Evolutionary conservation across 169 alveolate species (phyloP), one percentile per base, ranked within the genome.

Genomic region (Plasmodium fragile): DNA sequence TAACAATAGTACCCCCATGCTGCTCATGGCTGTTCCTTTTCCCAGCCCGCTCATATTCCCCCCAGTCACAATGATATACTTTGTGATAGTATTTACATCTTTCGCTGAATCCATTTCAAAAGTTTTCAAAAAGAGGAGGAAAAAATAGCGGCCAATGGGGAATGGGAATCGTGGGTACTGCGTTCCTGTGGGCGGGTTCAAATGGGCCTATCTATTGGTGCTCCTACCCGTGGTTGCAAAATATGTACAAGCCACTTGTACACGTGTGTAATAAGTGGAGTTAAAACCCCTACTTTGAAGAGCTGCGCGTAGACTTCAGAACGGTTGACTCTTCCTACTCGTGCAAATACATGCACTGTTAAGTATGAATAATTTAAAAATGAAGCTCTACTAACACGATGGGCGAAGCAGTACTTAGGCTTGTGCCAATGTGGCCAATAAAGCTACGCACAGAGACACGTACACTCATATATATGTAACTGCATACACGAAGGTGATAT

Each of bases 31-130:
- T 1, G 99, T 98, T 73, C 99, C 99, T 96, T 99, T 99, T 36
- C 99, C 99, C 52, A 99, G 92, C 59, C 99, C 99, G 92, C 99
- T 97, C 96, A 98, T 96, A 83, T 99, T 97, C 16, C 99, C 99
- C 28, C 99, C 99, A 70, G 99, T 97, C 71, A 98, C 98, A 36
- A 98, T 98, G 25, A 98, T 92, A 81, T 97, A 98, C 94, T 98
- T 98, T 94, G 92, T 91, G 81, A 69, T 69, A 3, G 49, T n/a
- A 49, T 91, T 91, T 70, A 80, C 84, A 30, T 52, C 82, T 43
- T 89, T 83, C 34, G 34, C 22, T 22, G 83, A 28, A 53, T 65
- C 83, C 90, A 89, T 69, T 79, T 78, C 36, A n/a, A 41, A 11
- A 0, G 6, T 10, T 25, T 28, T 65, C n/a, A 65, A 65, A 25